Conservation (phyloP, 2,329 filamentous ascomycete species). For the Biscogniauxia mediterranea region DNA sequence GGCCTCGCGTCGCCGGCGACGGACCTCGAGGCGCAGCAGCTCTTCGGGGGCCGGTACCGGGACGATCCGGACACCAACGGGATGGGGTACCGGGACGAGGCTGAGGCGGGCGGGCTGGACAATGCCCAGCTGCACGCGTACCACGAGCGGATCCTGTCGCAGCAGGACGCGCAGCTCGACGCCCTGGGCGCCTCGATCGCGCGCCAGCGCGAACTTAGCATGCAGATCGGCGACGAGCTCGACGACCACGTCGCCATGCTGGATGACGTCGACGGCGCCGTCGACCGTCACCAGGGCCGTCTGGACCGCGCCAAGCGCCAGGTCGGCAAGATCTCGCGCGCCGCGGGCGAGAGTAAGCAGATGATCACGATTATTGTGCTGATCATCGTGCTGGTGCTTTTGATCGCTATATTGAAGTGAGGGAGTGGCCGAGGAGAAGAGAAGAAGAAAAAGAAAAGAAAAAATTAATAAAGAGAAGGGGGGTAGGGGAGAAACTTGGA, state of each 20-base stretch:
- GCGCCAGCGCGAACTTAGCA: conserved; percentile 86
- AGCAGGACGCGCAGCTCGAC: conserved; percentile 95
- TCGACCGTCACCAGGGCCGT: conserved; percentile 76
- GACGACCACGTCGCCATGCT: conserved; percentile 86
- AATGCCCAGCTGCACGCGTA: conserved; percentile 87
- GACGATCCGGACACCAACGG: conserved; percentile 57
- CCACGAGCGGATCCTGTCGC: conserved; percentile 75
- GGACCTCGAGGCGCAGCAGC: conserved; percentile 39
- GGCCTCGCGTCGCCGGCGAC: conserved; percentile 30
- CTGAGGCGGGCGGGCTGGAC: conserved; percentile 59
- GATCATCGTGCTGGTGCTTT: conserved; percentile 76
- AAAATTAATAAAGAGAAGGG: not conserved
- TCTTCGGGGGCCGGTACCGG: conserved; percentile 59
- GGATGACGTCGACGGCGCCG: conserved; percentile 81
- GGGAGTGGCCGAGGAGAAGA: not conserved
- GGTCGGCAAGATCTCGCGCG: conserved; percentile 69
- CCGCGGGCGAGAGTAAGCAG: conserved; percentile 83
- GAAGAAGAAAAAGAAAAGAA: not conserved
- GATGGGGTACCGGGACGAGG: conserved; percentile 52
- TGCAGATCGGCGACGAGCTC: conserved; percentile 94
- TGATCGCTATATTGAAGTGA: conserved; percentile 80
- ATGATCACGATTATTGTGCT: conserved; percentile 78
- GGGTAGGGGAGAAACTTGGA: not conserved
- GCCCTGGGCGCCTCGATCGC: conserved; percentile 80
- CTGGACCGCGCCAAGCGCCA: conserved; percentile 72